Evolutionary conservation across 371 early-diverging fungal genomes (phyloP), one percentile per base, ranked within the genome.

Genomic region (Mortierella sp.): DNA sequence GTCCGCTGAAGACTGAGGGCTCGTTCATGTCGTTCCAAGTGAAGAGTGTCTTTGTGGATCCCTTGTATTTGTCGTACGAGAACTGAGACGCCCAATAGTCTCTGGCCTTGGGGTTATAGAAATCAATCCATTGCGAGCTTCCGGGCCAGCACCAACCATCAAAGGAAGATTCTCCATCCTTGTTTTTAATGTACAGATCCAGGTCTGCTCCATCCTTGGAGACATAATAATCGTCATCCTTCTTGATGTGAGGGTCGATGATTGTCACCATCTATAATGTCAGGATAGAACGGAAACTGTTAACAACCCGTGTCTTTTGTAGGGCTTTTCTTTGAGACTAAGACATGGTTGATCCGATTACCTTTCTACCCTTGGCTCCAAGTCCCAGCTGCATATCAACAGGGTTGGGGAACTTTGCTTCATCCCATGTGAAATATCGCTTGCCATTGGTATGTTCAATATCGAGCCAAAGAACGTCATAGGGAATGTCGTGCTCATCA

Each of bases 11-110:
- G 8, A 96, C 91, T 12, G 93, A 91, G 13, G 95, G 95, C 51
- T 96, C 96, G 67, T 95, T 96, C 96, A 96, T 96, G 69, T 96
- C 96, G 72, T 95, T 95, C 96, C 96, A 96, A 1, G 91, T 90
- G 78, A 89, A 91, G 9, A 96, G 86, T 19, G 73, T 80, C 34
- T 85, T 84, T 14, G 94, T 90, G 0, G 93, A 90, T 14, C 93
- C 93, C 31, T 74, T 73, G 79, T 95, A 96, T 43, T 89, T 78
- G 59, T 85, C 83, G 64, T 88, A 89, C 2, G 68, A 39, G 73
- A 93, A 95, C 67, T 88, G 80, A 2, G 84, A 82, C 45, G 89
- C 88, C 94, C 95, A 96, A 92, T 93, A 96, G 24, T 86, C 72
- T 23, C 91, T 84, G 3, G 94, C 94, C 51, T 82, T 87, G 14